Percentiles rank a stretch among this genome's conserved stretches.
These are phyloP conservation scores for Pythium periplocum DNA, from an alignment of 352 stramenopile species.

Conservation along the genomic window DNA sequence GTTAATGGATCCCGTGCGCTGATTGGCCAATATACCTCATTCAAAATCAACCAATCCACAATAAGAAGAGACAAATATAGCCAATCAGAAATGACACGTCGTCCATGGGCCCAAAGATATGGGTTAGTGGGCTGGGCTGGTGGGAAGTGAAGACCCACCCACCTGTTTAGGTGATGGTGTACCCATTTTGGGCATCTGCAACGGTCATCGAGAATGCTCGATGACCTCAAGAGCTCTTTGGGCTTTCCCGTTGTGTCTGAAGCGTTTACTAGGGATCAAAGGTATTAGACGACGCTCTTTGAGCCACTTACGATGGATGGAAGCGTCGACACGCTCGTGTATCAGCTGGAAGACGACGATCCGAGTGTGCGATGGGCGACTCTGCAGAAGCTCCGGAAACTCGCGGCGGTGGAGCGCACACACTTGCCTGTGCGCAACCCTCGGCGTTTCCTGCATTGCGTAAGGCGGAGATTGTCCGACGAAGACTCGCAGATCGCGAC, in stretches of 20 bases:
- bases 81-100: too few species aligned
- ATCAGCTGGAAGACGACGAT: slow-evolving; percentile 77
- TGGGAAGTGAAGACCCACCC: neutral
- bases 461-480: slow-evolving; percentile 49
- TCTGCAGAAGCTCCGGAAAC: slow-evolving; percentile 57
- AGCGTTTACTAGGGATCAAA: too few species aligned
- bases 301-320: slow-evolving; percentile 24
- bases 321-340: slow-evolving; percentile 68
- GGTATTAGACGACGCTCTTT: too few species aligned
- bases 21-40: slow-evolving; percentile 12
- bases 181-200: too few species aligned
- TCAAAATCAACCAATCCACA: neutral
- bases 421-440: slow-evolving; percentile 71
- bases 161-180: neutral
- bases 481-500: slow-evolving; percentile 30
- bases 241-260: too few species aligned
- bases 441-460: slow-evolving; percentile 63
- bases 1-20: neutral
- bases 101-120: too few species aligned
- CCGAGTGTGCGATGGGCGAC: slow-evolving; percentile 39
- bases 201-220: too few species aligned
- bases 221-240: too few species aligned
- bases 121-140: neutral
- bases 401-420: slow-evolving; percentile 52
- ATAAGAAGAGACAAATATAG: neutral